Base-by-base conservation (phyloP, 2,329 filamentous ascomycete species). In the Aureobasidium melanogenum region DNA sequence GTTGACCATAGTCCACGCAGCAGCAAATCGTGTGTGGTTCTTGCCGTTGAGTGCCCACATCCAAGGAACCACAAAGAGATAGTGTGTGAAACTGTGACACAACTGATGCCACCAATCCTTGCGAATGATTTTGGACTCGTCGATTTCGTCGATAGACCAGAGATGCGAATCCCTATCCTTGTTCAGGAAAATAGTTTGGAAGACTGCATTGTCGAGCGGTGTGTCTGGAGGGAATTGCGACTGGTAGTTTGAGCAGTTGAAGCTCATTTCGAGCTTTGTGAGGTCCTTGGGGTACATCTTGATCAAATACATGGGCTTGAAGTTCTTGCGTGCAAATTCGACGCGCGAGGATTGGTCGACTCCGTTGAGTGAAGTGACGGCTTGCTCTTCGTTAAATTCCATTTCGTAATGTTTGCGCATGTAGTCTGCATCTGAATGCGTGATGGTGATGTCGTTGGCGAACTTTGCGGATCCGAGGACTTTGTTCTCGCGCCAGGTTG, bases 391-490 rank as follows among this genome's bases (percentile, higher is more conserved):
- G 63, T 79, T 77, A 73, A 82, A 86, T 61, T 74, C 75, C 47
- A 82, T 86, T 66, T 88, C 85, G 75, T 89, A 89, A 71, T 88
- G 83, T 48, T 80, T 81, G 61, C 82, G 78, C 76, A 89, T 87
- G 74, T 88, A 89, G 12, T 79, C 74, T 6, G 75, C 73, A 69
- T 89, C 86, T 65, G 77, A 81, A 69, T 89, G 86, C 1, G 86
- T 89, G 64, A 89, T 79, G 15, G 86, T 89, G 60, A 89, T 82
- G 69, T 89, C 87, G 75, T 89, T 82, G 67, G 81, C 84, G 71
- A 88, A 85, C 63, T 84, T 84, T 10, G 87, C 87, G 17, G 84
- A 83, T n/a, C 87, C 85, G 0, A 92, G 81, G 10, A 93, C 82
- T 46, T 81, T 79, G 52, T 78, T 83, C 70, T 92, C 88, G 41